Evolutionary conservation across 768 basidiomycete genomes (phyloP).

Genomic region (Podaxis sp.): DNA sequence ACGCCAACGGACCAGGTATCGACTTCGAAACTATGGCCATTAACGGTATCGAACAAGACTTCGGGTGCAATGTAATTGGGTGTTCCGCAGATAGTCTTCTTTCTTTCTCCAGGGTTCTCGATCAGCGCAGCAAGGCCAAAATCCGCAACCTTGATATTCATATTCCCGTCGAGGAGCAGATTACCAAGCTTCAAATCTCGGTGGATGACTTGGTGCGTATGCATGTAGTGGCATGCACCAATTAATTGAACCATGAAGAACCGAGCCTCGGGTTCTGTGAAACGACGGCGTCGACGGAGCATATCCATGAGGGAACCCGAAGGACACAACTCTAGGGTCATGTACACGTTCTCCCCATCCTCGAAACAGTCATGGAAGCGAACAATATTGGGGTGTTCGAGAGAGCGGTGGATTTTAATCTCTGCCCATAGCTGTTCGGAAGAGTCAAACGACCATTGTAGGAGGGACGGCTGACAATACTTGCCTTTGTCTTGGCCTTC

Average conservation of each 20-base stretch:
- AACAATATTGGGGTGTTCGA: slow-evolving; percentile 92
- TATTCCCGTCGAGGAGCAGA: slow-evolving; percentile 84
- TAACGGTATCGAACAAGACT: slow-evolving; percentile 92
- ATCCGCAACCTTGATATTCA: slow-evolving; percentile 97
- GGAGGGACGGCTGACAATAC: slow-evolving; percentile 15
- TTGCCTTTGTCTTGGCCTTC: slow-evolving; percentile 95
- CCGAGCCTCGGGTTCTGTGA: slow-evolving; percentile 90
- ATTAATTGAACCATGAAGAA: slow-evolving; percentile 94
- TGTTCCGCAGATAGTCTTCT: slow-evolving; percentile 99
- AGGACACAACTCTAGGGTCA: slow-evolving; percentile 91
- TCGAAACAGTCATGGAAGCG: slow-evolving; percentile 93
- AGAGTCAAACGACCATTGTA: neutral
- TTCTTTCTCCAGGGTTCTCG: slow-evolving; percentile 93
- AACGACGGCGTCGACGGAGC: slow-evolving; percentile 80
- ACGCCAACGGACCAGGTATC: slow-evolving; percentile 98
- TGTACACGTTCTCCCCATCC: slow-evolving; percentile 93
- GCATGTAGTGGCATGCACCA: slow-evolving; percentile 97
- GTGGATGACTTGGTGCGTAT: slow-evolving; percentile 94
- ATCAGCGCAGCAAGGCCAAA: slow-evolving; percentile 97
- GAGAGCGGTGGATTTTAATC: slow-evolving; percentile 94
- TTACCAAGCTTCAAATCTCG: slow-evolving; percentile 97
- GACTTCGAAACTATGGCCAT: slow-evolving; percentile 97
- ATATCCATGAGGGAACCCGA: slow-evolving; percentile 91
- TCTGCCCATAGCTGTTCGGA: slow-evolving; percentile 85
- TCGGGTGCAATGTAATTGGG: slow-evolving; percentile 99